Evolutionary conservation across 2,329 filamentous ascomycete species (phyloP), one percentile per base, ranked within the genome.

Genomic region (Alternaria triticimaculans): DNA sequence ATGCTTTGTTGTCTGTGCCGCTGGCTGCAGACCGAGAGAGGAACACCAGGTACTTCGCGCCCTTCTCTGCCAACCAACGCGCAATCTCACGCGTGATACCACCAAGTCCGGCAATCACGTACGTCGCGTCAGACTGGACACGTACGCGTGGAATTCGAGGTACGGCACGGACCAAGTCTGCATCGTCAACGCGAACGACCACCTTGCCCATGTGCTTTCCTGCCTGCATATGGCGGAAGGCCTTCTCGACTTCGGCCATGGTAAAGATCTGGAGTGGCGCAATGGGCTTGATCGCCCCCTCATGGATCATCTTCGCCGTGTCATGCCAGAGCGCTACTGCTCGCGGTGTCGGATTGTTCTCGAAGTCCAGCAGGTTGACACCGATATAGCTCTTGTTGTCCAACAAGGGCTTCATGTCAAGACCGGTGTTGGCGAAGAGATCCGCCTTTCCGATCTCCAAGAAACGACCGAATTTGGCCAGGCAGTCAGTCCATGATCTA

Each of bases 151-250:
- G 49, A n/a, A 55, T 11, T 15, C 50, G 59, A 41, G 43, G 60
- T 20, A 60, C 33, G 15, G 51, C 56, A 23, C 49, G 54, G 12
- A 49, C 48, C 63, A 60, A 15, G 80, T 67, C 60, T 12, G 48
- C 56, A n/a, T 58, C 60, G 43, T 64, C 65, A n/a, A 57, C 53
- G 12, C 68, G 63, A 12, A 83, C 67, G 11, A 83, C 76, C 1
- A 82, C 66, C 66, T 83, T 83, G 6, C 82, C 81, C 9, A 75
- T 77, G 45, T 81, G 78, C 25, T 76, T 76, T 0, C 80, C 78
- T 15, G 46, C 30, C 64, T 63, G 28, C 74, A 76, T 23, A 80
- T 72, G 57, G 55, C 68, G 18, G 66, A 61, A 48, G 0, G 66
- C 64, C 11, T 55, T 48, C 51, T 64, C 55, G 15, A 67, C 23